Evolutionary conservation across 176 grass and related monocot species (phyloP).

Genomic region (Alopecurus myosuroides): DNA sequence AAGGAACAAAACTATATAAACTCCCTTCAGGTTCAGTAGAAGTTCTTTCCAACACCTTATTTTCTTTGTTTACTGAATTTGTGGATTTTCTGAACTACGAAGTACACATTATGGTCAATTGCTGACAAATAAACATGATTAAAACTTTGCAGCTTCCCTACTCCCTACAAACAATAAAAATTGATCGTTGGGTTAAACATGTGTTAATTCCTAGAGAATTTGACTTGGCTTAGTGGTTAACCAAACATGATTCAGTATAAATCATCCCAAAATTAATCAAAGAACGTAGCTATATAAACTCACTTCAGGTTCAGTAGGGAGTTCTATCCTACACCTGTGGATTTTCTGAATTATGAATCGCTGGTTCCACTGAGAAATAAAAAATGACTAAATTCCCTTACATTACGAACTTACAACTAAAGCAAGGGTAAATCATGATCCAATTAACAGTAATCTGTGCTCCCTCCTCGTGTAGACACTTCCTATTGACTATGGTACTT

Average conservation of each 20-base stretch:
- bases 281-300: too few relatives aligned
- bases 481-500: not conserved
- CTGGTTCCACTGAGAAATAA: not conserved
- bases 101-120: not conserved
- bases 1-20: not conserved
- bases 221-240: too few relatives aligned
- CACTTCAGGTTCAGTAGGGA: too few relatives aligned
- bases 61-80: not conserved
- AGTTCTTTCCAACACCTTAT: not conserved
- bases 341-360: too few relatives aligned
- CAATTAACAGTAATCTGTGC: not conserved
- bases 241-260: too few relatives aligned
- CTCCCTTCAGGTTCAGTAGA: not conserved
- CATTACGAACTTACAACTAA: conserved; percentile 5
- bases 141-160: not conserved
- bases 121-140: not conserved
- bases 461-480: not conserved
- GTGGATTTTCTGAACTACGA: not conserved
- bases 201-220: too few relatives aligned
- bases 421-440: not conserved
- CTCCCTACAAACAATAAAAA: too few relatives aligned
- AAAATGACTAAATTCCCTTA: not conserved
- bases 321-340: too few relatives aligned
- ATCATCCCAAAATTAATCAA: too few relatives aligned
- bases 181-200: too few relatives aligned